Percentiles rank a stretch among this genome's conserved stretches.
These are phyloP conservation scores for Trichophaea hybrida DNA, from an alignment of 2,329 filamentous ascomycete genomes.

Conservation along the genomic window DNA sequence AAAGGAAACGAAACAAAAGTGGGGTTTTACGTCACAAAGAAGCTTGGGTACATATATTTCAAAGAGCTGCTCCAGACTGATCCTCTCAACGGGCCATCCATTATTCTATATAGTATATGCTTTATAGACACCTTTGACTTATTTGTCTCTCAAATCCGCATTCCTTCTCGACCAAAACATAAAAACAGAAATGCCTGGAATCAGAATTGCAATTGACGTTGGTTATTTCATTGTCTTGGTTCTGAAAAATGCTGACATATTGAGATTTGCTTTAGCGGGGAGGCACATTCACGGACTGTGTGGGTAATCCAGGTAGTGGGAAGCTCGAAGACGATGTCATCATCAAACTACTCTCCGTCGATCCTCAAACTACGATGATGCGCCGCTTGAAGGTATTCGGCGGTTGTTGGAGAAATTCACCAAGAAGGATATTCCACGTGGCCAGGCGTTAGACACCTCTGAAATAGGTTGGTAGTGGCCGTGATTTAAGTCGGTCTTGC, in stretches of 20 bases:
- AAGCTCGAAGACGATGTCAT: conserved; percentile 59
- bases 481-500: neutral
- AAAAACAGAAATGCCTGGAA: conserved; percentile 22
- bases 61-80: neutral
- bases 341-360: conserved; percentile 79
- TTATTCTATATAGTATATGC: neutral
- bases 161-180: neutral
- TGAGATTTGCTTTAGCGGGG: conserved; percentile 42
- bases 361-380: conserved; percentile 85
- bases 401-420: conserved; percentile 70
- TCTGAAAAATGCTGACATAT: neutral
- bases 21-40: neutral
- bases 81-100: too few relatives aligned
- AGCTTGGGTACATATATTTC: neutral
- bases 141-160: neutral
- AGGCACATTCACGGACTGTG: conserved; percentile 85
- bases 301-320: conserved; percentile 60
- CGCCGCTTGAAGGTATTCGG: conserved; percentile 78
- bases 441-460: conserved; percentile 64
- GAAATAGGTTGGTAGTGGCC: conserved; percentile 39
- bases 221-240: conserved; percentile 5
- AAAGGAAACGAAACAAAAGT: neutral
- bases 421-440: conserved; percentile 60
- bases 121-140: neutral
- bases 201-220: conserved; percentile 28